Percentiles rank a stretch among this genome's conserved stretches.
phyloP scores from a whole-genome alignment of 164 flowering plant genomes.

The Macadamia tetraphylla region DNA sequence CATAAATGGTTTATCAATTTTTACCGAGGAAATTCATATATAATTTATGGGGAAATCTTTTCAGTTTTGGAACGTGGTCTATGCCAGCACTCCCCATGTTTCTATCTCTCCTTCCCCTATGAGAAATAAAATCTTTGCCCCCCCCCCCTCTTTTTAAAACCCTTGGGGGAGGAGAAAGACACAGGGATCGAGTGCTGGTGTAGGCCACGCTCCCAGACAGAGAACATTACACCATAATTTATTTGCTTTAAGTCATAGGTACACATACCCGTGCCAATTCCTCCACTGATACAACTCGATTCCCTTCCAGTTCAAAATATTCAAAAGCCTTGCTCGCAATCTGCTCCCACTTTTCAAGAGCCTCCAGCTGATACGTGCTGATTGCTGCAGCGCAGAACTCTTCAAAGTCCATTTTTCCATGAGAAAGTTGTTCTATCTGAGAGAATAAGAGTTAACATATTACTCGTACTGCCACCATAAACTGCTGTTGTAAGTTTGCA shows the following conservation, averaged over 20 bases:
- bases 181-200: no score
- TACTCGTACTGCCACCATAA: no score
- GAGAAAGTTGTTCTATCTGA: constrained; percentile 76
- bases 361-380: constrained; percentile 84
- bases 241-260: not conserved
- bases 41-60: no score
- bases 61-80: no score
- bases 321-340: constrained; percentile 66
- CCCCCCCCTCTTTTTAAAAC: no score
- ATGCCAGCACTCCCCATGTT: no score
- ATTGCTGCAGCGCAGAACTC: constrained; percentile 97
- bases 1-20: constrained; percentile 7
- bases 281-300: constrained; percentile 58
- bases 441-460: not conserved
- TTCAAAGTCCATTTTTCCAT: constrained; percentile 66
- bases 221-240: no score
- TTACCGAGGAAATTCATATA: not conserved
- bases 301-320: constrained; percentile 80
- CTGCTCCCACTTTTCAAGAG: constrained; percentile 78
- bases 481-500: no score
- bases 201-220: no score
- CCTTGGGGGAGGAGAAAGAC: no score
- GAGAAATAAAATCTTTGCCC: no score
- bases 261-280: constrained; percentile 71
- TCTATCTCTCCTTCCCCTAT: no score